These are phyloP conservation scores for Ophiobolus disseminans DNA, from an alignment of 2,329 filamentous ascomycete species.

Conservation along the genomic window DNA sequence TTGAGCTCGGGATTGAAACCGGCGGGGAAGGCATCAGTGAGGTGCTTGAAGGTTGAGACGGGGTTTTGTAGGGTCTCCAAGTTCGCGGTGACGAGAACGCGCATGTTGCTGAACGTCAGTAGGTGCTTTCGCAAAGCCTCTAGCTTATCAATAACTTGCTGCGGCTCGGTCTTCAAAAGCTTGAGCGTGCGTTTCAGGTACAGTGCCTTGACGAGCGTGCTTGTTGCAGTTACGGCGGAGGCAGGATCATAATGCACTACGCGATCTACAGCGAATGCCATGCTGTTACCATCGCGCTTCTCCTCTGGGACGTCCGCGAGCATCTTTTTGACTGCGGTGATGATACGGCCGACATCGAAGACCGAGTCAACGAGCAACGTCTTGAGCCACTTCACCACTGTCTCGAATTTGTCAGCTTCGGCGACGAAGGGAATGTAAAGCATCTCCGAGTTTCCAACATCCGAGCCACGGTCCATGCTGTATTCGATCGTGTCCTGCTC, in stretches of 20 bases:
- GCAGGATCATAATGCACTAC: constrained; percentile 82
- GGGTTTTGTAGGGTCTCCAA: constrained; percentile 76
- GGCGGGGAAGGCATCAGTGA: constrained; percentile 58
- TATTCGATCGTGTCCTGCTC: constrained; percentile 93
- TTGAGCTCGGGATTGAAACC: constrained; percentile 64
- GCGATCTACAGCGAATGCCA: constrained; percentile 68
- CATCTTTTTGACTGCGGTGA: constrained; percentile 75
- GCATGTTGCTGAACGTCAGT: constrained; percentile 84
- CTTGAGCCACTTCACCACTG: constrained; percentile 81
- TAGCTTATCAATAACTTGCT: constrained; percentile 77
- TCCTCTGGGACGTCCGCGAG: constrained; percentile 90
- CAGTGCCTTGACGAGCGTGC: constrained; percentile 82
- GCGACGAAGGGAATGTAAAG: constrained; percentile 82
- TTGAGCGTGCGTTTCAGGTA: constrained; percentile 87
- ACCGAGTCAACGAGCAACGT: constrained; percentile 87
- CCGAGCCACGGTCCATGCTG: constrained; percentile 70
- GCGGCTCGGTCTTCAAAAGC: constrained; percentile 77
- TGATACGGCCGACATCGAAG: constrained; percentile 75
- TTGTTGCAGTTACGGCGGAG: constrained; percentile 77
- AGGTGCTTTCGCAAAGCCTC: constrained; percentile 77
- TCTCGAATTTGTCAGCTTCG: constrained; percentile 85
- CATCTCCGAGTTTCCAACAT: constrained; percentile 80
- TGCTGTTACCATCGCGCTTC: constrained; percentile 82
- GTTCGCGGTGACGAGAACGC: constrained; percentile 83
- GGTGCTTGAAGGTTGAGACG: constrained; percentile 77